Evolutionary conservation across 139 green algal genomes (phyloP), one percentile per base, ranked within the genome.

Genomic region (Closterium sp.): DNA sequence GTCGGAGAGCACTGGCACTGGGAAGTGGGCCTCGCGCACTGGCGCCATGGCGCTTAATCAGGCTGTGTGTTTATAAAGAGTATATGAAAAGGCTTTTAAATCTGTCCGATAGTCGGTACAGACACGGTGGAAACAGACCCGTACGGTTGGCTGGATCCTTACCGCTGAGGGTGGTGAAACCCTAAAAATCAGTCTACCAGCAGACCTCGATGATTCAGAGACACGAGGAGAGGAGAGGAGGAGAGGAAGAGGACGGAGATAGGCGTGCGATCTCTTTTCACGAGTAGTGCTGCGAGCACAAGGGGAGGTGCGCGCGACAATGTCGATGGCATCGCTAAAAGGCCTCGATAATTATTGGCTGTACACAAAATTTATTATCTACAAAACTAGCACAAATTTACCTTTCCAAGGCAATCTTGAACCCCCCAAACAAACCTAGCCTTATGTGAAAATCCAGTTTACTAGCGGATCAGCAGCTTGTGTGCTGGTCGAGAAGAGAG

Each of bases 1-100:
- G 69, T 98, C 96, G 33, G 95, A 90, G 19, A 99, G 93, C 1
- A 95, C 89, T 5, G 97, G 96, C n/a, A 98, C 94, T n/a, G 55
- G 16, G 23, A 94, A 94, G 19, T 92, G 88, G 12, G 90, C 55
- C 33, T 34, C 31, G 87, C 87, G 55, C 12, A 76, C 55, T 16
- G 55, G 55, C 55, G 55, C 55, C 55, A 76, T 76, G 55, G 16
- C 55, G 55, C 25, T 28, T 28, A 28, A 76, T 76, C 55, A 76
- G 25, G 4, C 55, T 19, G 55, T 19, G 55, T 28, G n/a, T n/a
- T n/a, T n/a, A n/a, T n/a, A n/a, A n/a, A n/a, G n/a, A n/a, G n/a
- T n/a, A n/a, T n/a, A n/a, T n/a, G n/a, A n/a, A n/a, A n/a, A n/a
- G n/a, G n/a, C n/a, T 2, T 76, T 28, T 10, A 7, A 28, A 76